Percentiles rank a stretch among this genome's conserved stretches.
Evolutionary conservation across 257 asterid genomes (phyloP).

Genomic region (Vinca minor): DNA sequence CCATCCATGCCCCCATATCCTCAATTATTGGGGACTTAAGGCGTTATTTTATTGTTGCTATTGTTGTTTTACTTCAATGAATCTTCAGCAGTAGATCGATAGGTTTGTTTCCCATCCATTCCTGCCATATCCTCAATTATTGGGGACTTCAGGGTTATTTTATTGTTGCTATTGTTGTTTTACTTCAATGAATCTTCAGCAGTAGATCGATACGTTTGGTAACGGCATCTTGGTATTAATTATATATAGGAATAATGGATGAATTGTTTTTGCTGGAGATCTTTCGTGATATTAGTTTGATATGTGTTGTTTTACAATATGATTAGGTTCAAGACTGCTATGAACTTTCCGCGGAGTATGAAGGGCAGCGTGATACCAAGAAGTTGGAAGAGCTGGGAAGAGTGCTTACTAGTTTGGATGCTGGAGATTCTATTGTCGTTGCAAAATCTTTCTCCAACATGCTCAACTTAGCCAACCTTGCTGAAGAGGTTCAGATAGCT

Average conservation of each 20-base stretch:
- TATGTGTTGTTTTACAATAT: slow-evolving; percentile 11
- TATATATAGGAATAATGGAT: background rate
- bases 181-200: background rate
- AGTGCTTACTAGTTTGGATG: slow-evolving; percentile 81
- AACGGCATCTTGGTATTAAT: background rate
- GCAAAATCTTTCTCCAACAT: slow-evolving; percentile 88
- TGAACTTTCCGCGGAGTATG: slow-evolving; percentile 86
- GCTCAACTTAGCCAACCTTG: slow-evolving; percentile 90
- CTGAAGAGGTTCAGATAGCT: slow-evolving; percentile 98
- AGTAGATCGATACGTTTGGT: background rate
- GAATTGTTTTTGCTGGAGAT: background rate
- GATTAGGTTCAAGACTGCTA: slow-evolving; percentile 86
- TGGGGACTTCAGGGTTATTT: no score
- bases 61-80: no score
- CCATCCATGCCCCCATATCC: no score
- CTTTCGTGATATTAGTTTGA: slow-evolving; percentile 4
- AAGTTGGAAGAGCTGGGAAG: slow-evolving; percentile 88
- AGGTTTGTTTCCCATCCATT: background rate
- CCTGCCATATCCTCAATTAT: no score
- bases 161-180: background rate
- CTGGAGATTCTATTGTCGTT: slow-evolving; percentile 90
- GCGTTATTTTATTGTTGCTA: no score
- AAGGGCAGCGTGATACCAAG: slow-evolving; percentile 53
- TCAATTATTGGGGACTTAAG: no score
- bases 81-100: no score